Conservation (phyloP, 148 eudicot genomes). For the Chenopodium berlandieri region DNA sequence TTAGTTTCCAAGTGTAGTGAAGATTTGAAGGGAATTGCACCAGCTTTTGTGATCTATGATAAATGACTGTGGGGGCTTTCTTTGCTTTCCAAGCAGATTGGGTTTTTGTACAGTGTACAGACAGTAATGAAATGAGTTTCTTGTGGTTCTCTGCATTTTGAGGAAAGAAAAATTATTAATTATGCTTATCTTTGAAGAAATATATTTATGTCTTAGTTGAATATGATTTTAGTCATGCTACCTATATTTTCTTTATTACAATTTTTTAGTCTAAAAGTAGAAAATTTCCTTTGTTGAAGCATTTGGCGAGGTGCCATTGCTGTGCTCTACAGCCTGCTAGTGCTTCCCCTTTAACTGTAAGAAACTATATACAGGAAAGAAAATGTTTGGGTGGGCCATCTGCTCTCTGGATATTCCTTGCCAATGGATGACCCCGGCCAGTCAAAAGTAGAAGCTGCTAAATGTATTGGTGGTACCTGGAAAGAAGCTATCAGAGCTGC, state of each 20-base stretch:
- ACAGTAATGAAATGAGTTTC: neutral
- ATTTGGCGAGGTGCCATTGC: neutral
- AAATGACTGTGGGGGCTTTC: neutral
- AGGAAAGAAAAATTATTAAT: neutral
- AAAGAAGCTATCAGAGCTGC: conserved; percentile 61
- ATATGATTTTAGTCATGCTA: neutral
- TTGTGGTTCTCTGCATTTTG: neutral
- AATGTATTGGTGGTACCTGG: conserved; percentile 79
- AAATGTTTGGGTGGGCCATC: conserved; percentile 83
- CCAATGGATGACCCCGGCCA: conserved; percentile 85
- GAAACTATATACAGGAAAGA: conserved; percentile 49
- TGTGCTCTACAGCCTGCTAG: neutral
- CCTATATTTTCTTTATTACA: too few relatives aligned
- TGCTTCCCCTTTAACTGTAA: conserved; percentile 10
- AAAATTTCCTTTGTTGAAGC: neutral
- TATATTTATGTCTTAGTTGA: neutral
- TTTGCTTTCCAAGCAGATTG: neutral
- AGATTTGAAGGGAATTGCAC: neutral
- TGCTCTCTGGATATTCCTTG: conserved; percentile 84
- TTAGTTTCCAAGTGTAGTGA: neutral
- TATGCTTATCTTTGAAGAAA: neutral
- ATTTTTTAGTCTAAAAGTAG: neutral
- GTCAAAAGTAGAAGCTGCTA: conserved; percentile 43
- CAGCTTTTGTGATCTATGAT: neutral
- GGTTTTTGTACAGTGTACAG: neutral